Evolutionary conservation across 2,329 filamentous ascomycete species (phyloP).

Genomic region (Tolypocladium nubicola): DNA sequence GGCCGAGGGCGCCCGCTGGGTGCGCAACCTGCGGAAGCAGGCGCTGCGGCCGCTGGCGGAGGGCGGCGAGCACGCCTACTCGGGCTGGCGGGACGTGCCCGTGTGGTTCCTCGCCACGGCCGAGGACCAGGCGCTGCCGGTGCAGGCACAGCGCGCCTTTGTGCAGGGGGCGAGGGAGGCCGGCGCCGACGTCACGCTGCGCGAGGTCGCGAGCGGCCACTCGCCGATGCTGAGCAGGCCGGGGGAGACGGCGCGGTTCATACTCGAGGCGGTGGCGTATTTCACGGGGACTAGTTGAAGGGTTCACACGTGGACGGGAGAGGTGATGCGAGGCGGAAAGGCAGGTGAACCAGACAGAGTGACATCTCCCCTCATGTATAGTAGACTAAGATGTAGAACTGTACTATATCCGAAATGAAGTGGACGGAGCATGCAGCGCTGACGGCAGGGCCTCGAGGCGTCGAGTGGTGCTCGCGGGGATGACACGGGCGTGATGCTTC

Average conservation of each 20-base stretch:
- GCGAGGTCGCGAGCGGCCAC: slow-evolving; percentile 34
- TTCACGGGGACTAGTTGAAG: slow-evolving; percentile 3
- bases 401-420: no score
- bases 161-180: slow-evolving; percentile 26
- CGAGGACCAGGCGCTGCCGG: slow-evolving; percentile 29
- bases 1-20: slow-evolving; percentile 32
- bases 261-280: slow-evolving; percentile 15
- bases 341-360: no score
- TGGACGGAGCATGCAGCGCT: no score
- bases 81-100: slow-evolving; percentile 37
- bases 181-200: slow-evolving; percentile 22
- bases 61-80: slow-evolving; percentile 30
- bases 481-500: no score
- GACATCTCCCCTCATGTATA: no score
- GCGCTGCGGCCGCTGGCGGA: slow-evolving; percentile 32
- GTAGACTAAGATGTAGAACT: no score
- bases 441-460: no score
- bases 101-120: slow-evolving; percentile 33
- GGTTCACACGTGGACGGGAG: no score
- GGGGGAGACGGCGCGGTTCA: slow-evolving; percentile 23
- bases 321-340: no score
- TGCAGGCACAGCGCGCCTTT: slow-evolving; percentile 24
- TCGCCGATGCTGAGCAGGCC: slow-evolving; percentile 38
- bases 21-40: slow-evolving; percentile 26
- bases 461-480: no score